A percentile compares a stretch with the other conserved stretches of the same genome.
Conservation (phyloP, 148 eudicot species). For the Selenicereus undatus region DNA sequence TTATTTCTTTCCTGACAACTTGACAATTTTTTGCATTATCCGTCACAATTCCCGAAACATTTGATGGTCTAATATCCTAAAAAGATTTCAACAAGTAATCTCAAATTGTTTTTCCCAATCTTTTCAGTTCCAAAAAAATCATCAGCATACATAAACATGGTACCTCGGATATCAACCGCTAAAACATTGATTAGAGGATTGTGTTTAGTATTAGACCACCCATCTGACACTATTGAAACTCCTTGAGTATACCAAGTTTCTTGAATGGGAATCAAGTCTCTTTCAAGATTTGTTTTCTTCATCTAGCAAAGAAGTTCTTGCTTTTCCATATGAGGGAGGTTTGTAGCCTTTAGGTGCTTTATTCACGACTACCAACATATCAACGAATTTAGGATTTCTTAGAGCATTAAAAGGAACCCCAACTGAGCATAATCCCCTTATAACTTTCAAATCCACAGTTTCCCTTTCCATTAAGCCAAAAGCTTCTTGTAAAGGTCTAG, state of each 20-base stretch:
- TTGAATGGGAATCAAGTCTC: background rate
- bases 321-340: slow-evolving; percentile 12
- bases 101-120: background rate
- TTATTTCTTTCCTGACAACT: background rate
- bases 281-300: background rate
- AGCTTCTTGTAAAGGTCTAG: background rate
- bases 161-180: slow-evolving; percentile 1
- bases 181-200: slow-evolving; percentile 17
- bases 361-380: background rate
- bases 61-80: background rate
- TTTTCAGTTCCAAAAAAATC: slow-evolving; percentile 14
- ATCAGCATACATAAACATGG: slow-evolving; percentile 18
- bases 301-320: slow-evolving; percentile 20
- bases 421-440: background rate
- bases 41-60: background rate
- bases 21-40: slow-evolving; percentile 10
- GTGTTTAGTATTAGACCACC: slow-evolving; percentile 22
- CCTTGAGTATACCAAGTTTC: slow-evolving; percentile 16
- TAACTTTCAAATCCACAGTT: background rate
- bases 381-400: slow-evolving; percentile 9
- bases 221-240: slow-evolving; percentile 13
- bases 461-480: background rate
- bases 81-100: background rate
- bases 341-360: slow-evolving; percentile 17
- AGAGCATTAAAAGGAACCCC: slow-evolving; percentile 14